Evolutionary conservation across 306 rosid genomes (phyloP).

Genomic region (Cicer yamashitae): DNA sequence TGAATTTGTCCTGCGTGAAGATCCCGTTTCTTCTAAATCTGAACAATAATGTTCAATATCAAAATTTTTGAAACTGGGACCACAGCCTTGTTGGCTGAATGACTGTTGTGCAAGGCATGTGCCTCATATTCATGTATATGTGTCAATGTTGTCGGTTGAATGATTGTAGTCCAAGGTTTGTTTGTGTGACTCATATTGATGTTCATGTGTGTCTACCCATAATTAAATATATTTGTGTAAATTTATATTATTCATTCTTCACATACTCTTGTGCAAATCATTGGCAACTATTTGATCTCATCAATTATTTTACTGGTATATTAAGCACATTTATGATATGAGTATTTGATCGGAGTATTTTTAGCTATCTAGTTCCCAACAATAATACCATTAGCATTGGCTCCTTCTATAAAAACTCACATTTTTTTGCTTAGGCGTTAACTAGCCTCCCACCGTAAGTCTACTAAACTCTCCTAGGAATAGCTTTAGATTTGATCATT

Average conservation of each 20-base stretch:
- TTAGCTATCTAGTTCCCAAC: slow-evolving; percentile 4
- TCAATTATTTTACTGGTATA: too few relatives aligned
- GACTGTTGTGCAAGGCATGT: neutral
- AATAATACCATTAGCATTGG: neutral
- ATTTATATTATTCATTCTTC: neutral
- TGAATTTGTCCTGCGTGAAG: too few relatives aligned
- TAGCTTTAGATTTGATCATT: neutral
- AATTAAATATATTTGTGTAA: neutral
- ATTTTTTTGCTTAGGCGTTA: neutral
- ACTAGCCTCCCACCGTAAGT: neutral
- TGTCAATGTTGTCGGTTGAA: neutral
- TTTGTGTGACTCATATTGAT: neutral
- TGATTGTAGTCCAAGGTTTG: neutral
- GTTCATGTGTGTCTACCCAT: neutral
- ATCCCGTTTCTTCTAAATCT: too few relatives aligned
- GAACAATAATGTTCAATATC: too few relatives aligned
- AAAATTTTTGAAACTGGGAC: neutral
- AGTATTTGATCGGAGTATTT: neutral
- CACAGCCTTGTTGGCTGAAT: neutral
- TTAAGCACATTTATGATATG: neutral
- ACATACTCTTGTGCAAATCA: neutral
- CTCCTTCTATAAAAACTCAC: too few relatives aligned
- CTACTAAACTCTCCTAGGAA: neutral
- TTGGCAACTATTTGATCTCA: neutral
- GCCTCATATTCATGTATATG: neutral